Evolutionary conservation across 1,284 basidiomycete genomes (phyloP).

Genomic region (Malassezia sp.): DNA sequence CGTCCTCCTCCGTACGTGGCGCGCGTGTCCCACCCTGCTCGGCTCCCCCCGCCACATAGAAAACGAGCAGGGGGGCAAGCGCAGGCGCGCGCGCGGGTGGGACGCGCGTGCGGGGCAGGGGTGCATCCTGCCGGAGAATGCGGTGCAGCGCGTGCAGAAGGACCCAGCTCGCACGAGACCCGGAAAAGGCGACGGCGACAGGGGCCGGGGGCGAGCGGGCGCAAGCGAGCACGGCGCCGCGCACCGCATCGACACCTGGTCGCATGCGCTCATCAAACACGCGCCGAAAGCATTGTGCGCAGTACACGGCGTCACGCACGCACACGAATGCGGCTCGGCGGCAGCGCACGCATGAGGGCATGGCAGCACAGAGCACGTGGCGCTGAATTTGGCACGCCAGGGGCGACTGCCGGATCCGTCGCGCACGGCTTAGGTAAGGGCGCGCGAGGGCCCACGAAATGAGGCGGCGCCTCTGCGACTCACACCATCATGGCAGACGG

Average conservation of each 20-base stretch:
- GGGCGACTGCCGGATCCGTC: no score
- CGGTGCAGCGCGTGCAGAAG: slow-evolving; percentile 15
- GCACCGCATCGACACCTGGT: slow-evolving; percentile 24
- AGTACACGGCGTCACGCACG: slow-evolving; percentile 33
- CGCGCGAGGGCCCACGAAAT: slow-evolving; percentile 14
- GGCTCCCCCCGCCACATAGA: slow-evolving; percentile 30
- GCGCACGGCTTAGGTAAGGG: slow-evolving; percentile 17
- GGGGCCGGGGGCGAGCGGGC: slow-evolving; percentile 1
- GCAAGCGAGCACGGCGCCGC: slow-evolving; percentile 24
- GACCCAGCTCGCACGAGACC: slow-evolving; percentile 11
- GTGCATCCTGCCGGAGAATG: no score
- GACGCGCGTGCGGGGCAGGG: background rate
- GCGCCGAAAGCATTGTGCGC: slow-evolving; percentile 21
- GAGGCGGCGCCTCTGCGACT: no score
- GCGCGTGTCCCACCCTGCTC: slow-evolving; percentile 3
- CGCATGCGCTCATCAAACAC: slow-evolving; percentile 32
- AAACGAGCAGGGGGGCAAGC: slow-evolving; percentile 28
- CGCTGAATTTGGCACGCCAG: no score
- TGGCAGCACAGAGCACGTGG: slow-evolving; percentile 9
- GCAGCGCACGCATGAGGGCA: slow-evolving; percentile 25
- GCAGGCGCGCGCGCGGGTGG: slow-evolving; percentile 17
- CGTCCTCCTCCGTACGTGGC: background rate
- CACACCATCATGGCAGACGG: no score
- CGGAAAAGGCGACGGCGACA: slow-evolving; percentile 17
- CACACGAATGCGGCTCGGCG: slow-evolving; percentile 17